phyloP scores from a whole-genome alignment of 2,329 filamentous ascomycete genomes.

The Podosphaera aphanis region DNA sequence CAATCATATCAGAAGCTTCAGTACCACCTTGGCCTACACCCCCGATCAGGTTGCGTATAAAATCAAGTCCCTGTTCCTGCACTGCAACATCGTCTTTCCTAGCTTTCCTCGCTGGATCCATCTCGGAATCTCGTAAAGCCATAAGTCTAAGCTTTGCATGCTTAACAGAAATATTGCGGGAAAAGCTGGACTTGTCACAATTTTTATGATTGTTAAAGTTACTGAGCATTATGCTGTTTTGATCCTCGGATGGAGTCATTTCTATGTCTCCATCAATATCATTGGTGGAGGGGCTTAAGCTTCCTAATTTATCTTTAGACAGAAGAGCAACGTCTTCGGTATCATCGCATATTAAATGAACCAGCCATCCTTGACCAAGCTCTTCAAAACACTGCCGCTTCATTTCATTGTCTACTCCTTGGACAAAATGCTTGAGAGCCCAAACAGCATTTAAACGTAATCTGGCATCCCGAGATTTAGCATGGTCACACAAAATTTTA shows the following conservation, averaged over 20 bases:
- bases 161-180: constrained; percentile 19
- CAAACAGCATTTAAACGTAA: constrained; percentile 71
- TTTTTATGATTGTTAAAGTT: constrained; percentile 3
- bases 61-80: constrained; percentile 74
- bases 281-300: constrained; percentile 10
- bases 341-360: constrained; percentile 49
- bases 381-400: constrained; percentile 60
- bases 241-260: constrained; percentile 25
- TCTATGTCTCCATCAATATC: constrained; percentile 35
- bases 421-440: constrained; percentile 78
- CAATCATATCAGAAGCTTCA: constrained; percentile 51
- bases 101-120: constrained; percentile 41
- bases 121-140: constrained; percentile 37
- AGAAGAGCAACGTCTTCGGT: constrained; percentile 28
- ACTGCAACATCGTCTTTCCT: constrained; percentile 61
- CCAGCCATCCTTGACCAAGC: constrained; percentile 56
- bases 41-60: constrained; percentile 74
- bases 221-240: constrained; percentile 9
- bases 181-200: constrained; percentile 6
- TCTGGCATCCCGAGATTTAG: constrained; percentile 56
- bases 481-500: constrained; percentile 58
- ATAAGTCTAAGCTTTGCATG: constrained; percentile 27
- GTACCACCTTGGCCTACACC: constrained; percentile 26
- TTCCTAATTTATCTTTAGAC: constrained; percentile 9
- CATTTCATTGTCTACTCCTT: constrained; percentile 42